phyloP scores from a whole-genome alignment of 306 rosid species.

The Hylodesmum podocarpum region DNA sequence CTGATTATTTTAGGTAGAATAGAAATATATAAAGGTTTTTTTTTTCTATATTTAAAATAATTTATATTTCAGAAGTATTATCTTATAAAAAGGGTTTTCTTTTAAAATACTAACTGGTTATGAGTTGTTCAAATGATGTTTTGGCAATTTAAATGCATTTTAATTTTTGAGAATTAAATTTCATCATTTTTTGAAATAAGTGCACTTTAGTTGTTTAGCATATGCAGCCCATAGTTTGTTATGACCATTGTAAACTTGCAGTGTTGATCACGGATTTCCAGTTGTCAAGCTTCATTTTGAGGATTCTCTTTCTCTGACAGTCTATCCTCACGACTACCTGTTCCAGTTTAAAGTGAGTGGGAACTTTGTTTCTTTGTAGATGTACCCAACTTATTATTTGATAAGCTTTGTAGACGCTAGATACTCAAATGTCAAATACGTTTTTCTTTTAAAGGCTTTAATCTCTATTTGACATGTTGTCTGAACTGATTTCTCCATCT shows the following conservation, averaged over 20 bases:
- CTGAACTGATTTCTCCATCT: conserved; percentile 19
- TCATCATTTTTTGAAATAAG: conserved; percentile 12
- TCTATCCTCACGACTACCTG: conserved; percentile 78
- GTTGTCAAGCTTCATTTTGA: conserved; percentile 59
- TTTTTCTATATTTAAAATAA: background rate
- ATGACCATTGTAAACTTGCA: conserved; percentile 46
- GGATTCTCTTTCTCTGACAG: conserved; percentile 53
- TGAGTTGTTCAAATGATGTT: conserved; percentile 16
- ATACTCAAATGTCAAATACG: conserved; percentile 3
- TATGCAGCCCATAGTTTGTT: conserved; percentile 26
- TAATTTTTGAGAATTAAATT: background rate
- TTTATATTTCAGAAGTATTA: background rate
- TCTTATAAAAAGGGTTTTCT: conserved; percentile 7
- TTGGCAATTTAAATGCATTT: conserved; percentile 16
- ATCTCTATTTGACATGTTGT: background rate
- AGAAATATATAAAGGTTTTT: conserved; percentile 8
- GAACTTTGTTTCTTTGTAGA: conserved; percentile 6
- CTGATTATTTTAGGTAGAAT: background rate
- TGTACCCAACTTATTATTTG: conserved; percentile 5
- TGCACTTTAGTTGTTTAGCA: conserved; percentile 15
- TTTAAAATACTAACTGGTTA: conserved; percentile 10
- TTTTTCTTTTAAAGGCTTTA: background rate
- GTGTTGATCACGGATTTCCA: conserved; percentile 82
- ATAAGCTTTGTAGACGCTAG: conserved; percentile 19
- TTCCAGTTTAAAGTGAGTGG: conserved; percentile 46